Evolutionary conservation across 257 asterid species (phyloP).

Genomic region (Euphrasia confusa): DNA sequence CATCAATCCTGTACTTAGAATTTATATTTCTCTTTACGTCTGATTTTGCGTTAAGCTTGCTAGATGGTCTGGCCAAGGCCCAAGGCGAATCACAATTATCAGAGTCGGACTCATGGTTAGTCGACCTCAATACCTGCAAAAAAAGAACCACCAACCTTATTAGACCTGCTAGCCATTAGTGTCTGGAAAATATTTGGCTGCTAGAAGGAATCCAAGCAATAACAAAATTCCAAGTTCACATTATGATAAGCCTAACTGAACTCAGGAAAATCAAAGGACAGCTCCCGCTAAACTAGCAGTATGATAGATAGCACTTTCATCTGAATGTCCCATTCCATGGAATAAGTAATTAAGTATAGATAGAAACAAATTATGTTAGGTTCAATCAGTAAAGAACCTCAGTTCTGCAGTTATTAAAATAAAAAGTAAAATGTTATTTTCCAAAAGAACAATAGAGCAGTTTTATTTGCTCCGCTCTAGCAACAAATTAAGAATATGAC

Average conservation of each 20-base stretch:
- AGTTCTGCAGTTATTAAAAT: conserved; percentile 9
- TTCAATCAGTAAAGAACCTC: neutral
- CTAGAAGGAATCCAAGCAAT: conserved; percentile 2
- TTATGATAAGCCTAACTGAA: neutral
- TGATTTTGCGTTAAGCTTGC: conserved; percentile 55
- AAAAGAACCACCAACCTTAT: conserved; percentile 16
- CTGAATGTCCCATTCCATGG: neutral
- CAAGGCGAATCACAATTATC: conserved; percentile 67
- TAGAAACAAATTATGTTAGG: neutral
- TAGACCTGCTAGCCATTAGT: conserved; percentile 15
- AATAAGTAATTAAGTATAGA: neutral
- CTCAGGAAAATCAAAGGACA: conserved; percentile 8
- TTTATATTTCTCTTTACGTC: conserved; percentile 55
- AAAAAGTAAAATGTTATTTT: conserved; percentile 16
- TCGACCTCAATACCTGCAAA: conserved; percentile 70
- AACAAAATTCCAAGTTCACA: conserved; percentile 14
- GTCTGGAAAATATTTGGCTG: conserved; percentile 17
- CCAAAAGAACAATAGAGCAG: conserved; percentile 15
- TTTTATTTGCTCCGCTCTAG: conserved; percentile 10
- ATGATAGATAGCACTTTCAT: neutral
- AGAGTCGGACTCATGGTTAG: conserved; percentile 61
- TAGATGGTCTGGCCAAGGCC: conserved; percentile 68
- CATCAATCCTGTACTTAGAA: conserved; percentile 77
- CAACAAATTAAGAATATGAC: neutral
- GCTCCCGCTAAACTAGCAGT: conserved; percentile 17